Evolutionary conservation across 192 early-diverging fungal genomes (phyloP).

Genomic region (Oehlia diaphana): DNA sequence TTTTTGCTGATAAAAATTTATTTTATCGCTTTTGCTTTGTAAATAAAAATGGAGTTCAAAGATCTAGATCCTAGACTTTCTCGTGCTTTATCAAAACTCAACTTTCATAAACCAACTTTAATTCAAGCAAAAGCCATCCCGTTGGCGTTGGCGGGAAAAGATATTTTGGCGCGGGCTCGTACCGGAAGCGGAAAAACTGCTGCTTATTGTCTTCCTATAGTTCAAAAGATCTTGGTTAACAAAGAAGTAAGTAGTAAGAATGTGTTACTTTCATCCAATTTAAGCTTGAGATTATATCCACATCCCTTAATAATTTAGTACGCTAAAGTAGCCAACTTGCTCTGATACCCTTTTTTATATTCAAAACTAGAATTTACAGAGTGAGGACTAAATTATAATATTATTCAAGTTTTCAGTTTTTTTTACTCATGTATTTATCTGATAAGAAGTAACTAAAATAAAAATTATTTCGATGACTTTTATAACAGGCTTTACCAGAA

Average conservation of each 20-base stretch:
- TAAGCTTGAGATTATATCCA: neutral
- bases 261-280: neutral
- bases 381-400: neutral
- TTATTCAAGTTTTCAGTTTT: too few species aligned
- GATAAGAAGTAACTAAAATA: neutral
- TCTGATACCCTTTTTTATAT: neutral
- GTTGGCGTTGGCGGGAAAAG: slow-evolving; percentile 87
- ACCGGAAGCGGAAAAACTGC: slow-evolving; percentile 98
- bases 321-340: neutral
- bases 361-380: neutral
- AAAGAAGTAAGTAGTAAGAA: slow-evolving; percentile 54
- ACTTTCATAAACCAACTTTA: slow-evolving; percentile 82
- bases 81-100: slow-evolving; percentile 81
- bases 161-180: slow-evolving; percentile 88
- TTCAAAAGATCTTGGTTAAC: slow-evolving; percentile 83
- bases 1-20: neutral
- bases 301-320: too few species aligned
- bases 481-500: slow-evolving; percentile 33
- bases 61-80: slow-evolving; percentile 83
- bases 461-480: neutral
- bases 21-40: neutral
- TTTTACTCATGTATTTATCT: neutral
- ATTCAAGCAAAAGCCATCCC: slow-evolving; percentile 91
- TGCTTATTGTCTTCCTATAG: slow-evolving; percentile 87
- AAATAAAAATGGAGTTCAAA: slow-evolving; percentile 9